Percentiles rank a stretch among this genome's conserved stretches.
These are phyloP conservation scores for Gossypioides kirkii DNA, from an alignment of 345 rosid genomes.

Conservation along the genomic window DNA sequence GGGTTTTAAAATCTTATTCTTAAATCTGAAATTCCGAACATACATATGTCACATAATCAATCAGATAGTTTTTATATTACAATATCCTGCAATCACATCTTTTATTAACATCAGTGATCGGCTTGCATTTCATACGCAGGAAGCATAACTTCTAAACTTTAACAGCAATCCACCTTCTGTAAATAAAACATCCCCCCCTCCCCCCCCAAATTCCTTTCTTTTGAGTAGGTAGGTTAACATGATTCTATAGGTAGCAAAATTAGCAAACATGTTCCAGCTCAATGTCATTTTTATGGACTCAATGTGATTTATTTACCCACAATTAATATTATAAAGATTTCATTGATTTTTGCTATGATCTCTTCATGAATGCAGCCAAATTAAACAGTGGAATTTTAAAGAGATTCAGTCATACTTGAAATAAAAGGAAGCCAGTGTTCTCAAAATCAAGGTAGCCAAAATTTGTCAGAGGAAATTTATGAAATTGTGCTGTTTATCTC, in stretches of 20 bases:
- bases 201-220: no score
- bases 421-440: no score
- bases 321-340: background rate
- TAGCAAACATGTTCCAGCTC: no score
- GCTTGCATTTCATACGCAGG: background rate
- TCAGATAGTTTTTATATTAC: background rate
- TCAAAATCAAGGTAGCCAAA: no score
- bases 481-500: no score
- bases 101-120: background rate
- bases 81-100: background rate
- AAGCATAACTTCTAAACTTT: background rate
- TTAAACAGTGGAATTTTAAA: background rate
- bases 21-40: background rate
- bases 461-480: no score
- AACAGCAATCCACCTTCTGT: background rate
- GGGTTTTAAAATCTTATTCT: background rate
- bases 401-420: no score
- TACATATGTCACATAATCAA: background rate
- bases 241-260: no score
- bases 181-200: background rate
- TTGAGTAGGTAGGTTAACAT: no score
- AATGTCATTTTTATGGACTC: background rate
- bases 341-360: background rate
- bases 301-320: background rate
- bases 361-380: background rate